A percentile compares a stretch with the other conserved stretches of the same genome.
These are phyloP conservation scores for Neocatenulostroma microsporum DNA, from an alignment of 2,329 filamentous ascomycete species.

Conservation along the genomic window DNA sequence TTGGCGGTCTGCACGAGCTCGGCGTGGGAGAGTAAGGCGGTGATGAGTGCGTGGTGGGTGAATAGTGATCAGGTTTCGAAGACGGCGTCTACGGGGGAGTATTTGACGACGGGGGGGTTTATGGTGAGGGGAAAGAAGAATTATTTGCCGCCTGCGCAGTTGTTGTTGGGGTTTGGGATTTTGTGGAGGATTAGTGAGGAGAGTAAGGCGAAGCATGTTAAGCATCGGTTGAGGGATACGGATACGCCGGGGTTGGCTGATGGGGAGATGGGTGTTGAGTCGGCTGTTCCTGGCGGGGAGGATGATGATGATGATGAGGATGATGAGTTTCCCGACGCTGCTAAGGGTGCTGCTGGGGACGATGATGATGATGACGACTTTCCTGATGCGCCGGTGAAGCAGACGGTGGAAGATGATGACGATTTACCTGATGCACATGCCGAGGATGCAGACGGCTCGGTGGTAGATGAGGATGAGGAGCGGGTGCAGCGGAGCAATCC, in stretches of 20 bases:
- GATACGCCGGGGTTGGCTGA: conserved; percentile 17
- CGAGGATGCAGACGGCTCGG: neutral
- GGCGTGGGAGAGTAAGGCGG: conserved; percentile 93
- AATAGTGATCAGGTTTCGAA: conserved; percentile 85
- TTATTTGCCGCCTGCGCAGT: conserved; percentile 75
- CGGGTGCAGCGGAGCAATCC: conserved; percentile 30
- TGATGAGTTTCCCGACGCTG: neutral
- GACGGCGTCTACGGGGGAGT: conserved; percentile 69
- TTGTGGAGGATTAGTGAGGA: conserved; percentile 85
- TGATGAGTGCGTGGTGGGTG: conserved; percentile 96
- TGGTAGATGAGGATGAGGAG: conserved; percentile 2
- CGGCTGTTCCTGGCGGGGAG: conserved; percentile 19
- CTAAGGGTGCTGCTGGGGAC: conserved; percentile 15
- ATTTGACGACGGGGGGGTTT: conserved; percentile 69
- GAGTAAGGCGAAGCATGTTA: conserved; percentile 71
- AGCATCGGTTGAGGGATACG: conserved; percentile 54
- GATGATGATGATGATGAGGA: conserved; percentile 36
- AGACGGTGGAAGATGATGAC: conserved; percentile 17
- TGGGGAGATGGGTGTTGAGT: conserved; percentile 23
- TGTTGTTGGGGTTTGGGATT: conserved; percentile 79
- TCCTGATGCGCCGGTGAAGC: conserved; percentile 10
- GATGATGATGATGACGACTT: conserved; percentile 35
- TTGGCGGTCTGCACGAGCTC: conserved; percentile 76
- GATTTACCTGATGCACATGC: conserved; percentile 19
- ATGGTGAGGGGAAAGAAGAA: conserved; percentile 82